Evolutionary conservation across 768 basidiomycete genomes (phyloP).

Genomic region (Austroboletus eburneus): DNA sequence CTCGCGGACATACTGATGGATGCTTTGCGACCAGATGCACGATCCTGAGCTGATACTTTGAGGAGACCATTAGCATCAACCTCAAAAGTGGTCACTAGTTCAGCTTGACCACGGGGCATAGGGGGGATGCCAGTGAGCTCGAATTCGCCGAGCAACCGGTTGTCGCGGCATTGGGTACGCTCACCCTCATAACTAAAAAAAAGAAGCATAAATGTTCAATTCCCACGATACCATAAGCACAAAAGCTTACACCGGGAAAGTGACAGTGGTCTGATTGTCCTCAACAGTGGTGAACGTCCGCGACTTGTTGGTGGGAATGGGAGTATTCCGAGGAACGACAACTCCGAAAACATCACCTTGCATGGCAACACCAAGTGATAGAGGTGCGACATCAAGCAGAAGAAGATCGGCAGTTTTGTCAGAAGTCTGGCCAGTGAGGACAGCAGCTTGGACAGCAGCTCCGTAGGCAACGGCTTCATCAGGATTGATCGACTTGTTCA

Average conservation of each 20-base stretch:
- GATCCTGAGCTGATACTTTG: conserved; percentile 98
- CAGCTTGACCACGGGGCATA: conserved; percentile 99
- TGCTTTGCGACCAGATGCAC: conserved; percentile 98
- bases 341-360: conserved; percentile 99
- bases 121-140: conserved; percentile 99
- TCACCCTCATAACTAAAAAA: conserved; percentile 87
- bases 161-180: conserved; percentile 99
- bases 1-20: conserved; percentile 72
- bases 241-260: conserved; percentile 87
- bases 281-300: conserved; percentile 99
- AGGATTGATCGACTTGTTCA: conserved; percentile 99
- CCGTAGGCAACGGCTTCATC: conserved; percentile 99
- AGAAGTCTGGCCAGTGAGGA: conserved; percentile 97
- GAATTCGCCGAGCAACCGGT: conserved; percentile 98
- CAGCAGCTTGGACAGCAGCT: conserved; percentile 98
- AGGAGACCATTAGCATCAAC: conserved; percentile 99
- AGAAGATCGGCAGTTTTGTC: conserved; percentile 99
- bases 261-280: conserved; percentile 99
- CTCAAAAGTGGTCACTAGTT: conserved; percentile 99
- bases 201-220: conserved; percentile 8
- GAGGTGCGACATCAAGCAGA: conserved; percentile 96
- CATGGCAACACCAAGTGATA: conserved; percentile 99
- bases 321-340: conserved; percentile 98
- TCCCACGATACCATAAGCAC: background rate
- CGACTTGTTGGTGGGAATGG: conserved; percentile 99